phyloP scores from a whole-genome alignment of 106 monocot species.

The Dendrobium officinale region DNA sequence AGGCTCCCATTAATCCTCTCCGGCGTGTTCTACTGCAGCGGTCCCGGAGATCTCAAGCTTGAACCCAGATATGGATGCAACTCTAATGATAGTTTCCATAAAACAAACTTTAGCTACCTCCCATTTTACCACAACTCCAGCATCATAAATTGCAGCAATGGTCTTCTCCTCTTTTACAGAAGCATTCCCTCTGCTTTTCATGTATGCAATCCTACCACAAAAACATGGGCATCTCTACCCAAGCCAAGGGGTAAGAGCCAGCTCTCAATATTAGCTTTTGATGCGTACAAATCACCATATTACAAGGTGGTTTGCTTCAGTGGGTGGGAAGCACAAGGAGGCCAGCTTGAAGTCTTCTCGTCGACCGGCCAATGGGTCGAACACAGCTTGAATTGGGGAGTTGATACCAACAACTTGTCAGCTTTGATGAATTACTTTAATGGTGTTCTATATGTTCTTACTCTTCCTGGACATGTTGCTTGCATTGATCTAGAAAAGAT shows the following conservation, averaged over 20 bases:
- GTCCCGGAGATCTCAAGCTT: neutral
- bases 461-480: conserved; percentile 24
- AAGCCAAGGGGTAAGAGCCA: conserved; percentile 7
- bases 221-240: conserved; percentile 25
- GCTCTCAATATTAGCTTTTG: conserved; percentile 41
- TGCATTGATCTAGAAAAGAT: conserved; percentile 19
- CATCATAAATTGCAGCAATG: conserved; percentile 49
- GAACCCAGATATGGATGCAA: conserved; percentile 22
- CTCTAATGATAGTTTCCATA: conserved; percentile 3
- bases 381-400: conserved; percentile 19
- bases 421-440: conserved; percentile 36
- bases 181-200: conserved; percentile 10
- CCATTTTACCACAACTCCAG: conserved; percentile 26
- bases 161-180: conserved; percentile 39
- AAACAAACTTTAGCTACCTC: conserved; percentile 28
- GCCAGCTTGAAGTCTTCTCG: conserved; percentile 32
- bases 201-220: conserved; percentile 41
- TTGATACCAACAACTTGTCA: conserved; percentile 36
- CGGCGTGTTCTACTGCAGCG: conserved; percentile 28
- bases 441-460: conserved; percentile 38
- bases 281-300: conserved; percentile 20
- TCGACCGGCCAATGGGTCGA: conserved; percentile 29
- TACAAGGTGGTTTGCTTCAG: conserved; percentile 50
- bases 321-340: conserved; percentile 26
- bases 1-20: conserved; percentile 34